These are phyloP conservation scores for Fraxinus quadrangulata DNA, from an alignment of 257 asterid genomes.

Conservation along the genomic window DNA sequence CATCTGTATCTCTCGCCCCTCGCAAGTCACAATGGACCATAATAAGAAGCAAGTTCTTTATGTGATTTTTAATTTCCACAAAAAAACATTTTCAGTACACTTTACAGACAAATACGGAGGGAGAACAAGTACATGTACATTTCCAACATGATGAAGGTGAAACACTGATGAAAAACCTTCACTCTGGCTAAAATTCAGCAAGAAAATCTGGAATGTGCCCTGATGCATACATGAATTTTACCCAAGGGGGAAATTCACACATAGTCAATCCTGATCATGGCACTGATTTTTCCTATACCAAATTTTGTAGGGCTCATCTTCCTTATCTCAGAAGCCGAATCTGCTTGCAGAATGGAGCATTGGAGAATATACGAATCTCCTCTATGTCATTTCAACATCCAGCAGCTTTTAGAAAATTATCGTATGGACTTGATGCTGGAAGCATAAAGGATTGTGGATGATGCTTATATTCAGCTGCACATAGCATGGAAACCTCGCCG, in stretches of 20 bases:
- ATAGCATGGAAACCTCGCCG: constrained; percentile 34
- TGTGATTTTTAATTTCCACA: background rate
- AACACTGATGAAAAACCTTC: background rate
- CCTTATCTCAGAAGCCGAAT: constrained; percentile 18
- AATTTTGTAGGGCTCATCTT: background rate
- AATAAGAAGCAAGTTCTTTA: background rate
- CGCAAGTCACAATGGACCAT: background rate
- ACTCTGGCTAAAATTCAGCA: constrained; percentile 1
- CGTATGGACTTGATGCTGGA: constrained; percentile 83
- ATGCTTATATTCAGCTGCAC: constrained; percentile 56
- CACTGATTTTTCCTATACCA: constrained; percentile 3
- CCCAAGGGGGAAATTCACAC: background rate
- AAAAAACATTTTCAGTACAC: background rate
- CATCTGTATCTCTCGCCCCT: background rate
- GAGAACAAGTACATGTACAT: background rate
- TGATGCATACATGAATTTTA: background rate
- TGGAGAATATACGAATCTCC: constrained; percentile 10
- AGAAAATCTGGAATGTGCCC: background rate
- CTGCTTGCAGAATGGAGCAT: background rate
- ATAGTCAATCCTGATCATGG: background rate
- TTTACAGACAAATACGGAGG: background rate
- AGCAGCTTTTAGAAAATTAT: constrained; percentile 87
- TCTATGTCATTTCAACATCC: constrained; percentile 54
- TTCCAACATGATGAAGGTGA: background rate
- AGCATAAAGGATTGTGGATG: constrained; percentile 59